phyloP scores from a whole-genome alignment of 2,329 filamentous ascomycete species.

The Colletotrichum orbiculare region DNA sequence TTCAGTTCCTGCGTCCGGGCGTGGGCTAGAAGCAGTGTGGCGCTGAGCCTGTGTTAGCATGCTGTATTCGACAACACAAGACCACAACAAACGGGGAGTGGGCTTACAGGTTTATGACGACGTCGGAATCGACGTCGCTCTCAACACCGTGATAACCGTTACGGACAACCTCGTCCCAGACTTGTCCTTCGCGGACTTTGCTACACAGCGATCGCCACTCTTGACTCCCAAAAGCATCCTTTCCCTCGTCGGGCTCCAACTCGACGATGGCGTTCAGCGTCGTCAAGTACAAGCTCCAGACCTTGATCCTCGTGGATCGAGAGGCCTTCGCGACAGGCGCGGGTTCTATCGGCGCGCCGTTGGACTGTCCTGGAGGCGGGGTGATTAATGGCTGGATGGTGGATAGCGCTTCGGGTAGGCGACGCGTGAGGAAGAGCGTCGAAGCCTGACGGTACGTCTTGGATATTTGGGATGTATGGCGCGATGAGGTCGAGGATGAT shows the following conservation, averaged over 20 bases:
- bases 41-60: slow-evolving; percentile 61
- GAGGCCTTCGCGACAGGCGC: slow-evolving; percentile 85
- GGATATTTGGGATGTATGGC: slow-evolving; percentile 80
- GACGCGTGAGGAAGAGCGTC: slow-evolving; percentile 93
- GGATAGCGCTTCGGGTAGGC: slow-evolving; percentile 88
- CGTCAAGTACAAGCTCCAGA: slow-evolving; percentile 97
- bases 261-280: slow-evolving; percentile 92
- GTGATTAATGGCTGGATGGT: slow-evolving; percentile 86
- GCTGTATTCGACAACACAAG: slow-evolving; percentile 11
- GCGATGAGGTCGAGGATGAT: slow-evolving; percentile 68
- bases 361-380: slow-evolving; percentile 60
- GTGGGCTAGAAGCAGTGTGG: slow-evolving; percentile 91
- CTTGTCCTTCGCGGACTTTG: slow-evolving; percentile 86
- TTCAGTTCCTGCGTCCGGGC: slow-evolving; percentile 85
- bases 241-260: slow-evolving; percentile 89
- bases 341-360: slow-evolving; percentile 60
- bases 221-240: slow-evolving; percentile 84
- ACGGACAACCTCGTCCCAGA: slow-evolving; percentile 94
- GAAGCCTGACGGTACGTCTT: slow-evolving; percentile 95
- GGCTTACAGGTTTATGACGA: slow-evolving; percentile 86
- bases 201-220: slow-evolving; percentile 85
- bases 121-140: slow-evolving; percentile 92
- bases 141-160: slow-evolving; percentile 90
- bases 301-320: slow-evolving; percentile 86
- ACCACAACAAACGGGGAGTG: not conserved